Conservation (phyloP, 352 stramenopile genomes). For the Phytophthora parvispora region DNA sequence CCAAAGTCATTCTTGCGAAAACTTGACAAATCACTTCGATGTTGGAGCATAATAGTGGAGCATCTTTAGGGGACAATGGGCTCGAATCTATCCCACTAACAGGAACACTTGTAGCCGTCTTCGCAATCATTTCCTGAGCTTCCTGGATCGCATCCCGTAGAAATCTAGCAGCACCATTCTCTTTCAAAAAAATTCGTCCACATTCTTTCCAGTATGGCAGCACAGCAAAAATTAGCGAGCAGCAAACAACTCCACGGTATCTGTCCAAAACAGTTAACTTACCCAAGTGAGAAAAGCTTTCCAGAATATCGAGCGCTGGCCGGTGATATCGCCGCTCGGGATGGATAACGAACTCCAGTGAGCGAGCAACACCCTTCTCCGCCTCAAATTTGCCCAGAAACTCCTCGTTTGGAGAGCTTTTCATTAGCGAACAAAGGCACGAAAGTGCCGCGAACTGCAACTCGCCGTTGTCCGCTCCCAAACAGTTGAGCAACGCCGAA, state of each 20-base stretch:
- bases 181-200: slow-evolving; percentile 19
- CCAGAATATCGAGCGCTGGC: slow-evolving; percentile 52
- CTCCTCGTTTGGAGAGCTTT: slow-evolving; percentile 28
- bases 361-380: slow-evolving; percentile 26
- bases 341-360: slow-evolving; percentile 41
- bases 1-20: slow-evolving; percentile 51
- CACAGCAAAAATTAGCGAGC: background rate
- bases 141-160: slow-evolving; percentile 28
- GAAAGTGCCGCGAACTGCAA: slow-evolving; percentile 51
- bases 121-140: slow-evolving; percentile 25
- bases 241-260: background rate
- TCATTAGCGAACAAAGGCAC: slow-evolving; percentile 46
- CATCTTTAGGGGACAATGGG: slow-evolving; percentile 40
- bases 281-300: slow-evolving; percentile 63
- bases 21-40: slow-evolving; percentile 45
- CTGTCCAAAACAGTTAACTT: slow-evolving; percentile 11
- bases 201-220: slow-evolving; percentile 15
- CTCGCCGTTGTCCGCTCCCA: slow-evolving; percentile 31
- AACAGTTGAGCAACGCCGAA: slow-evolving; percentile 43
- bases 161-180: slow-evolving; percentile 8
- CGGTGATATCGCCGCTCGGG: slow-evolving; percentile 50
- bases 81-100: slow-evolving; percentile 31
- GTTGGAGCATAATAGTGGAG: slow-evolving; percentile 34
- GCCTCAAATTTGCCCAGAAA: slow-evolving; percentile 45
- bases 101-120: slow-evolving; percentile 22